Conservation (phyloP, 73 alveolate genomes). For the Paramecium primaurelia region DNA sequence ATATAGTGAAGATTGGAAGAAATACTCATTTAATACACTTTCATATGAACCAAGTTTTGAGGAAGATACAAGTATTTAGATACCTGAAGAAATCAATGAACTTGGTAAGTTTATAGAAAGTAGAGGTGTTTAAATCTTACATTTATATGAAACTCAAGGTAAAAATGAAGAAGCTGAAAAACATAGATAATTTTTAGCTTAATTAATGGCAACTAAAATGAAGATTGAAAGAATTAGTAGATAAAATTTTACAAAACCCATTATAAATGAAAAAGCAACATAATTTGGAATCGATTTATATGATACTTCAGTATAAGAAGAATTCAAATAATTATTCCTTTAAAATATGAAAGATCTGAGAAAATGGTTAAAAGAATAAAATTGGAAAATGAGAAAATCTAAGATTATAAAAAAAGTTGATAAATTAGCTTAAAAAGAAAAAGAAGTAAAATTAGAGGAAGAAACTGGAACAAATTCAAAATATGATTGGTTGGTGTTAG, state of each 20-base stretch:
- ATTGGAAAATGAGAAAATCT: not conserved
- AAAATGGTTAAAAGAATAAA: constrained; percentile 6
- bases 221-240: constrained; percentile 26
- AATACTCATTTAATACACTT: not conserved
- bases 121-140: not conserved
- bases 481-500: not conserved
- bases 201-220: not conserved
- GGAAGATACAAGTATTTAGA: not conserved
- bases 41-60: constrained; percentile 19
- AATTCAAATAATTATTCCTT: not conserved
- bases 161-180: not conserved
- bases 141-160: not conserved
- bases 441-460: not conserved
- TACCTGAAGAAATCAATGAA: constrained; percentile 11
- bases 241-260: constrained; percentile 18
- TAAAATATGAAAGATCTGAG: constrained; percentile 10
- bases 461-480: not conserved
- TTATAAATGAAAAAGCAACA: not conserved
- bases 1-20: constrained; percentile 37
- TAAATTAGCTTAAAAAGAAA: constrained; percentile 7
- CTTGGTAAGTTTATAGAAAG: constrained; percentile 16
- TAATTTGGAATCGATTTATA: constrained; percentile 17
- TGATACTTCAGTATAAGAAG: not conserved
- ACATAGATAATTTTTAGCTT: not conserved
- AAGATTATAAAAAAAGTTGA: not conserved